A percentile compares a stretch with the other conserved stretches of the same genome.
Conservation (phyloP, 2,329 filamentous ascomycete species). For the Alternaria ethzedia region DNA sequence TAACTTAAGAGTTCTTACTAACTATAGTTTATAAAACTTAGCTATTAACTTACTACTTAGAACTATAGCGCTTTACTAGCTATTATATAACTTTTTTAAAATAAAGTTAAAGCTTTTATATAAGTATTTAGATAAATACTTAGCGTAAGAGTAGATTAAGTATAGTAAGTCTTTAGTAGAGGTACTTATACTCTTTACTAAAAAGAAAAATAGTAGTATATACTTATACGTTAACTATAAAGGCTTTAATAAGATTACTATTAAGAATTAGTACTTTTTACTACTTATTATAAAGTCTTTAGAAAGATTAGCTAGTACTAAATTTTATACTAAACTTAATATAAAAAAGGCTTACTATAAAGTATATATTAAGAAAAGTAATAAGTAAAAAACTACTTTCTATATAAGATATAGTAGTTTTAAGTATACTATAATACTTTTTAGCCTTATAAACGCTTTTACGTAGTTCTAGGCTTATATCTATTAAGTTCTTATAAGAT, state of each 20-base stretch:
- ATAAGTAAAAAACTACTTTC: not conserved
- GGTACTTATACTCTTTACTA: not conserved
- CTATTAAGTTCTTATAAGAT: not conserved
- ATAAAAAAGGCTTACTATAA: too few relatives aligned
- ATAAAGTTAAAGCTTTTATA: not conserved
- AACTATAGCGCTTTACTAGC: not conserved
- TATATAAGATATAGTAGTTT: not conserved
- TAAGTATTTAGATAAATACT: not conserved
- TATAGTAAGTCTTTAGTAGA: not conserved
- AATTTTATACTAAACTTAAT: too few relatives aligned
- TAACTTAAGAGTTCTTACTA: not conserved
- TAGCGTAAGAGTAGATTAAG: not conserved
- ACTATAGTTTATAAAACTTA: not conserved
- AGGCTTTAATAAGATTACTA: not conserved
- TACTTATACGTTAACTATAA: not conserved
- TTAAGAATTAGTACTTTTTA: not conserved
- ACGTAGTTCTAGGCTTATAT: not conserved
- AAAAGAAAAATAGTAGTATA: not conserved
- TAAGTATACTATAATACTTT: not conserved
- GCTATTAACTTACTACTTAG: not conserved
- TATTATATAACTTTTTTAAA: not conserved
- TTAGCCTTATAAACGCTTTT: not conserved
- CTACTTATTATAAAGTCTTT: not conserved
- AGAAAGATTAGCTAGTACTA: not conserved
- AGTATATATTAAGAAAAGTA: not conserved